Conservation (phyloP, 2,329 filamentous ascomycete species). For the Cladophialophora immunda region DNA sequence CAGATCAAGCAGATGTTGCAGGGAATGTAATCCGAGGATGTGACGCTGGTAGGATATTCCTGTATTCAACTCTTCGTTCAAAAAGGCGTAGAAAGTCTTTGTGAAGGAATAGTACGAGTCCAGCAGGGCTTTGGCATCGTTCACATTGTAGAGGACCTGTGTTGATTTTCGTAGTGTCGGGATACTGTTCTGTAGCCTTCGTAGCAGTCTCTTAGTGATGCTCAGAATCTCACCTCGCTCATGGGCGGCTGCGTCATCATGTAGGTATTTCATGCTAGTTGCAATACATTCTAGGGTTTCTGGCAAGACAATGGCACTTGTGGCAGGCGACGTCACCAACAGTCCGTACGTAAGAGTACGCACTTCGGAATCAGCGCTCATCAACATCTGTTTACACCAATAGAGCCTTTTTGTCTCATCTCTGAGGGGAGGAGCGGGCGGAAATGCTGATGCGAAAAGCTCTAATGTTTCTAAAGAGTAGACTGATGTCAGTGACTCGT, state of each 20-base stretch:
- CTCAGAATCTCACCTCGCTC: constrained; percentile 82
- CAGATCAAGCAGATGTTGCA: constrained; percentile 62
- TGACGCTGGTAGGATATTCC: constrained; percentile 91
- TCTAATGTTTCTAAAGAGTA: constrained; percentile 18
- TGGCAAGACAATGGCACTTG: constrained; percentile 74
- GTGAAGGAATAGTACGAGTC: constrained; percentile 29
- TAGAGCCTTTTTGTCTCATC: constrained; percentile 12
- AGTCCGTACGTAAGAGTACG: constrained; percentile 83
- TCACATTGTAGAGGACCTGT: neutral
- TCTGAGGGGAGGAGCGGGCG: neutral
- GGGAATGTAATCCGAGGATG: constrained; percentile 77
- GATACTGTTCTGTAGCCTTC: constrained; percentile 25
- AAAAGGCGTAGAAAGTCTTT: constrained; percentile 26
- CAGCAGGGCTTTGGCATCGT: constrained; percentile 12
- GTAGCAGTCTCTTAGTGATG: constrained; percentile 72
- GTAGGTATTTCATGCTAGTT: constrained; percentile 73
- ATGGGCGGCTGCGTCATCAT: constrained; percentile 86
- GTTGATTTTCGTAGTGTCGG: constrained; percentile 18
- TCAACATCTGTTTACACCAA: constrained; percentile 48
- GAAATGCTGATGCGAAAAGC: constrained; percentile 23
- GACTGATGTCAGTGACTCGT: constrained; percentile 2
- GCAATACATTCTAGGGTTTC: constrained; percentile 70
- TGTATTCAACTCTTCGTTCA: constrained; percentile 73
- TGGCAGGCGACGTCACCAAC: constrained; percentile 76
- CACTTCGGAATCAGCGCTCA: constrained; percentile 67